These are phyloP conservation scores for Xylaria acuta DNA, from an alignment of 495 filamentous ascomycete genomes.

Conservation along the genomic window DNA sequence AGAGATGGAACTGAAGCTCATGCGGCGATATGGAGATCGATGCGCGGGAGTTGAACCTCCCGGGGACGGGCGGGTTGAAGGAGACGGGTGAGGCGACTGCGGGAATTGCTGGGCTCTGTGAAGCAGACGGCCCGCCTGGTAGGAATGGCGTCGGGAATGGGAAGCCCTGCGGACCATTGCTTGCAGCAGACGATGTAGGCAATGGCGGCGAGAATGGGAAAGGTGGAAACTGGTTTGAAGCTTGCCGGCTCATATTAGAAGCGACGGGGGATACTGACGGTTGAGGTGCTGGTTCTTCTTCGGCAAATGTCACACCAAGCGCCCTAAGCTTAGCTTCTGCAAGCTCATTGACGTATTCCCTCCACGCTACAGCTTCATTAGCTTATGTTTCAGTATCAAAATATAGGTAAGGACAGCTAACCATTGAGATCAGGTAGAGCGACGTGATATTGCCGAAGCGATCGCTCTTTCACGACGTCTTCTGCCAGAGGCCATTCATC, in stretches of 20 bases:
- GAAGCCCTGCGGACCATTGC: slow-evolving; percentile 64
- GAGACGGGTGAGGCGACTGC: slow-evolving; percentile 61
- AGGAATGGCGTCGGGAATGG: slow-evolving; percentile 65
- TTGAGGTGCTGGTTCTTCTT: slow-evolving; percentile 66
- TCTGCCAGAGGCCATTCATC: slow-evolving; percentile 72
- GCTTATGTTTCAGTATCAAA: slow-evolving; percentile 14
- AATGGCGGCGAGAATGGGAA: slow-evolving; percentile 77
- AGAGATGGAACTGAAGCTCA: slow-evolving; percentile 52
- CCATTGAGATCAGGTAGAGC: slow-evolving; percentile 75
- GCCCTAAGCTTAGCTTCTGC: slow-evolving; percentile 90
- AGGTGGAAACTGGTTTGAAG: slow-evolving; percentile 66
- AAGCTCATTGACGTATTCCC: slow-evolving; percentile 77
- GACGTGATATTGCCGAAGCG: slow-evolving; percentile 62
- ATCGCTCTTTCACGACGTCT: slow-evolving; percentile 62
- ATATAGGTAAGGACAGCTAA: slow-evolving; percentile 31
- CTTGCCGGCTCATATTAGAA: slow-evolving; percentile 61
- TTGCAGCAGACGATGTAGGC: slow-evolving; percentile 67
- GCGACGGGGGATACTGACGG: slow-evolving; percentile 58
- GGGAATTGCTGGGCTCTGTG: slow-evolving; percentile 63
- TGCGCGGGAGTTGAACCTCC: slow-evolving; percentile 60
- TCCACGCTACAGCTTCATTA: slow-evolving; percentile 69
- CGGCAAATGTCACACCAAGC: slow-evolving; percentile 80
- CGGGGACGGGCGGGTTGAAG: slow-evolving; percentile 55
- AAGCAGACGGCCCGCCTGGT: slow-evolving; percentile 57
- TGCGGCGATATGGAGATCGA: slow-evolving; percentile 56